Evolutionary conservation across 768 basidiomycete species (phyloP).

Genomic region (Collybia sordida): DNA sequence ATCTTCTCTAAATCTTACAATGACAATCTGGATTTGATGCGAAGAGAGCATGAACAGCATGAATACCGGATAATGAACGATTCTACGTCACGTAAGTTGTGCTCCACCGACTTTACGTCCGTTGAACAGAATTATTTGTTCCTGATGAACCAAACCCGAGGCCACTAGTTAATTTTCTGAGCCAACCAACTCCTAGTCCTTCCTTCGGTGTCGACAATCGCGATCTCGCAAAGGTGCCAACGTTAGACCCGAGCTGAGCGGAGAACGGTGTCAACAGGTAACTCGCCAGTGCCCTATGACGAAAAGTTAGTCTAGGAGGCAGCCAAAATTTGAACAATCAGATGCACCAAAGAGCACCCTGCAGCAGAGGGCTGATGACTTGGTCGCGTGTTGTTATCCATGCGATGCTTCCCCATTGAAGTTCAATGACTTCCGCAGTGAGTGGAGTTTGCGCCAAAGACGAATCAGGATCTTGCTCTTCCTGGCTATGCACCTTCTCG

Average conservation of each 20-base stretch:
- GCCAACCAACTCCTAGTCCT: conserved; percentile 40
- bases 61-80: too few relatives aligned
- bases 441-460: not conserved
- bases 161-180: conserved; percentile 33
- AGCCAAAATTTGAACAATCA: not conserved
- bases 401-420: conserved; percentile 57
- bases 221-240: conserved; percentile 29
- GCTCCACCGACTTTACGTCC: too few relatives aligned
- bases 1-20: too few relatives aligned
- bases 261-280: conserved; percentile 43
- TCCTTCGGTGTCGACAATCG: conserved; percentile 29
- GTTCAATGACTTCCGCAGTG: conserved; percentile 32
- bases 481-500: conserved; percentile 3
- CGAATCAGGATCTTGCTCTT: conserved; percentile 16
- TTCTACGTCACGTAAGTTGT: too few relatives aligned
- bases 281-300: conserved; percentile 42
- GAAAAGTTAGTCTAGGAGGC: not conserved
- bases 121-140: too few relatives aligned
- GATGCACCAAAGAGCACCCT: conserved; percentile 66
- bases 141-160: conserved; percentile 21
- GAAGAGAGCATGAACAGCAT: too few relatives aligned
- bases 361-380: conserved; percentile 63
- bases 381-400: conserved; percentile 73
- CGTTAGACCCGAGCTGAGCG: conserved; percentile 30
- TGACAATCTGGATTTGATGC: too few relatives aligned